These are phyloP conservation scores for Lodderomyces parapsilosis DNA, from an alignment of 1,139 yeast species.

Conservation along the genomic window DNA sequence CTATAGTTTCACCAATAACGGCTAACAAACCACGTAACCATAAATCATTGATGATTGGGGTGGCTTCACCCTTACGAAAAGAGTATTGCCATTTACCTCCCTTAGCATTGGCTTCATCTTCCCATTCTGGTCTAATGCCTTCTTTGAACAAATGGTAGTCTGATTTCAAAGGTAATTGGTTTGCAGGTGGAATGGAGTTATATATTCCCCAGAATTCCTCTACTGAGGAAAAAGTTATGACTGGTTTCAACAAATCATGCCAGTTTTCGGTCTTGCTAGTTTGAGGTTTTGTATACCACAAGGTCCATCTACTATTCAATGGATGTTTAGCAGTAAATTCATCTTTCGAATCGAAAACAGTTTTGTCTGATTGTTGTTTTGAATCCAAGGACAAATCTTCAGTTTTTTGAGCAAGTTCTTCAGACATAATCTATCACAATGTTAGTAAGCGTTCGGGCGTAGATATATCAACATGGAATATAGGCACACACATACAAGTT, in stretches of 20 bases:
- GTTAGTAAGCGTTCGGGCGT: neutral
- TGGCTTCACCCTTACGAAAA: conserved; percentile 65
- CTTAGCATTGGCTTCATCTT: conserved; percentile 78
- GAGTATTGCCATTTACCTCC: conserved; percentile 92
- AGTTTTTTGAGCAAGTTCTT: conserved; percentile 55
- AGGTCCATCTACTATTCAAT: conserved; percentile 88
- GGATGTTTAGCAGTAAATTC: conserved; percentile 88
- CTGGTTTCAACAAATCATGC: conserved; percentile 92
- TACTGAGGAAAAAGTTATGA: conserved; percentile 85
- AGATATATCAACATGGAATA: neutral
- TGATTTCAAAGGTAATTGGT: conserved; percentile 86
- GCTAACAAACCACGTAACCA: conserved; percentile 92
- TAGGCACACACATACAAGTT: neutral
- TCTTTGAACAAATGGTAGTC: conserved; percentile 96
- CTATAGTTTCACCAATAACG: conserved; percentile 94
- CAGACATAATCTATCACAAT: conserved; percentile 34
- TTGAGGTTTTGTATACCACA: conserved; percentile 97
- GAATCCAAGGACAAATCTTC: conserved; percentile 52
- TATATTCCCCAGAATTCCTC: conserved; percentile 99
- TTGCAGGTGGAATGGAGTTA: conserved; percentile 91
- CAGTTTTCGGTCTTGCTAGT: conserved; percentile 79
- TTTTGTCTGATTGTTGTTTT: conserved; percentile 38
- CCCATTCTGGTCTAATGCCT: conserved; percentile 98
- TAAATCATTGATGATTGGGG: conserved; percentile 73
- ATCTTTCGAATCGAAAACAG: conserved; percentile 66